Evolutionary conservation across 2,329 filamentous ascomycete genomes (phyloP), one percentile per base, ranked within the genome.

Genomic region (Immersiporthe knoxdaviesiana): DNA sequence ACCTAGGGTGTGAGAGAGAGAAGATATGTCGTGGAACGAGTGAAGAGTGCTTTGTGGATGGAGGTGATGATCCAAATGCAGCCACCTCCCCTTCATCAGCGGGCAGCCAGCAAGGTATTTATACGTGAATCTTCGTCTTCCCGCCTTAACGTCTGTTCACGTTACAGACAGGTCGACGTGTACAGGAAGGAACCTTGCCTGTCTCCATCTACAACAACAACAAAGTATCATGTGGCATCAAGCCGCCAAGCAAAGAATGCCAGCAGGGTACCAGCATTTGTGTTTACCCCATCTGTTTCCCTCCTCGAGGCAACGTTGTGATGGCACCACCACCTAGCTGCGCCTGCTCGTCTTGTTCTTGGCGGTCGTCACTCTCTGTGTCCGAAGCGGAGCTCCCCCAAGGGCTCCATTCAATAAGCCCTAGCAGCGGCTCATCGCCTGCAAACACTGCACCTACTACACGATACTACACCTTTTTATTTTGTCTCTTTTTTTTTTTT

Each of bases 301-400:
- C 18, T n/a, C 24, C 32, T 18, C 12, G 6, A 65, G 27, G 24
- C 39, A 67, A 64, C 32, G 52, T 37, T 41, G 58, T 56, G 65
- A 68, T 56, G 65, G 68, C 65, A 64, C 67, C 65, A 24, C 8
- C 32, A n/a, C n/a, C n/a, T n/a, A n/a, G n/a, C n/a, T 24, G 8
- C 56, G 27, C 41, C 37, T 24, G n/a, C 61, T 41, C 3, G 12
- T 47, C 27, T 64, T 32, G 41, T 47, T 47, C 65, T 65, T 70
- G 65, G 68, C 65, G 54, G 54, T 44, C 61, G 65, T 68, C 68
- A 68, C 67, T 60, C 56, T 35, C 14, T 39, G n/a, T n/a, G n/a
- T 12, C 24, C 41, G 2, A 8, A 12, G 24, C 37, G 50, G 24
- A 63, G 35, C 50, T 52, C 10, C n/a, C 27, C 8, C 14, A 2